Evolutionary conservation across 2,329 filamentous ascomycete genomes (phyloP).

Genomic region (Fusarium xylarioides): DNA sequence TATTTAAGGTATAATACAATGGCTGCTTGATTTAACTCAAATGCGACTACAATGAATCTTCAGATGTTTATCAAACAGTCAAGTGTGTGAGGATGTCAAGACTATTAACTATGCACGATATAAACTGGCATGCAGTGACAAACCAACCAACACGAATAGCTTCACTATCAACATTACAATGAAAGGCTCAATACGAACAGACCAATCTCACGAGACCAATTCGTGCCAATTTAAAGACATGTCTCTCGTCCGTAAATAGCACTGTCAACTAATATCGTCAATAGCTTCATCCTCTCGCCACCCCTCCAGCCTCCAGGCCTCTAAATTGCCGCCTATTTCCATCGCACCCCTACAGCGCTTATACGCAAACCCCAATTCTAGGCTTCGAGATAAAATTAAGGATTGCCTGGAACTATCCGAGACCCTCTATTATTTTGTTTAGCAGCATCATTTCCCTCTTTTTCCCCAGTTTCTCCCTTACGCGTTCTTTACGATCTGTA

Average conservation of each 20-base stretch:
- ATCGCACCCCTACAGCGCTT: neutral
- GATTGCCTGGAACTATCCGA: neutral
- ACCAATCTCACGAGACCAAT: neutral
- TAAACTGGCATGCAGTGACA: too few species aligned
- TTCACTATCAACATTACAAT: neutral
- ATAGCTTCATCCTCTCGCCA: neutral
- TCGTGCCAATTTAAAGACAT: neutral
- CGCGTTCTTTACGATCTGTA: neutral
- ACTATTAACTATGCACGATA: too few species aligned
- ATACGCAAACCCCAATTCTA: neutral
- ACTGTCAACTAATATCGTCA: neutral
- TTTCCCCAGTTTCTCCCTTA: neutral
- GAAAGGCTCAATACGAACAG: neutral
- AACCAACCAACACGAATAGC: neutral
- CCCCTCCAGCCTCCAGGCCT: slow-evolving; percentile 2
- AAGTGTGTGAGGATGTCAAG: too few species aligned
- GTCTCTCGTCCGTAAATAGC: neutral
- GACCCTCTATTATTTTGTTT: neutral
- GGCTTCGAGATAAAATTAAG: slow-evolving; percentile 15
- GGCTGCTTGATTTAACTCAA: neutral
- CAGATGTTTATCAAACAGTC: neutral
- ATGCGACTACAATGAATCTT: neutral
- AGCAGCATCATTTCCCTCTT: neutral
- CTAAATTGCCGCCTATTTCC: neutral
- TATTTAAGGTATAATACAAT: neutral